Evolutionary conservation across 805 yeast species (phyloP).

Genomic region (Metschnikowia borealis): DNA sequence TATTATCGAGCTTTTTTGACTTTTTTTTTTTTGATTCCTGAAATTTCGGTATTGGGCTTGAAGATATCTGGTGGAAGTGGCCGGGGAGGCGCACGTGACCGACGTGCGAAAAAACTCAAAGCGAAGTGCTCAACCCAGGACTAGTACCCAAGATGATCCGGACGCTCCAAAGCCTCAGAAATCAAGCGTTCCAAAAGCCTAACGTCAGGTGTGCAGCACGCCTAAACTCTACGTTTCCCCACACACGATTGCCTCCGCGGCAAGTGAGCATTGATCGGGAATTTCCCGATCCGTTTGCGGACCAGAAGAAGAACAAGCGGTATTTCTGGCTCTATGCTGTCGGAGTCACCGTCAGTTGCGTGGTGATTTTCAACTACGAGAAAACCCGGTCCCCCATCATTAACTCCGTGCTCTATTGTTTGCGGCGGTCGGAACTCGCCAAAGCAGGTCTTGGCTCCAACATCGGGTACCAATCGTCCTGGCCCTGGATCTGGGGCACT

Average conservation of each 20-base stretch:
- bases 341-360: constrained; percentile 37
- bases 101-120: neutral
- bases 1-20: too few species aligned
- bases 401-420: constrained; percentile 77
- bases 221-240: neutral
- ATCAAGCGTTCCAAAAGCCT: neutral
- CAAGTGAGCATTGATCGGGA: constrained; percentile 66
- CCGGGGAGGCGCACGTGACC: neutral
- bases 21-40: too few species aligned
- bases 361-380: constrained; percentile 84
- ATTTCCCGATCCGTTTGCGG: constrained; percentile 74
- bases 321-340: constrained; percentile 48
- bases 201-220: neutral
- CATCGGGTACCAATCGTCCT: constrained; percentile 64
- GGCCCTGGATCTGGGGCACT: constrained; percentile 89
- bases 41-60: too few species aligned
- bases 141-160: neutral
- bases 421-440: constrained; percentile 71
- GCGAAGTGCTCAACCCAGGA: neutral
- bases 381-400: constrained; percentile 87
- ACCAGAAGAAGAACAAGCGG: constrained; percentile 45
- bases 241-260: neutral
- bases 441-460: constrained; percentile 65
- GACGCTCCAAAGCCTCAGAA: constrained; percentile 1
- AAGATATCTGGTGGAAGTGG: too few species aligned